Conservation (phyloP, 2,329 filamentous ascomycete genomes). For the Colletotrichum eleusines region DNA sequence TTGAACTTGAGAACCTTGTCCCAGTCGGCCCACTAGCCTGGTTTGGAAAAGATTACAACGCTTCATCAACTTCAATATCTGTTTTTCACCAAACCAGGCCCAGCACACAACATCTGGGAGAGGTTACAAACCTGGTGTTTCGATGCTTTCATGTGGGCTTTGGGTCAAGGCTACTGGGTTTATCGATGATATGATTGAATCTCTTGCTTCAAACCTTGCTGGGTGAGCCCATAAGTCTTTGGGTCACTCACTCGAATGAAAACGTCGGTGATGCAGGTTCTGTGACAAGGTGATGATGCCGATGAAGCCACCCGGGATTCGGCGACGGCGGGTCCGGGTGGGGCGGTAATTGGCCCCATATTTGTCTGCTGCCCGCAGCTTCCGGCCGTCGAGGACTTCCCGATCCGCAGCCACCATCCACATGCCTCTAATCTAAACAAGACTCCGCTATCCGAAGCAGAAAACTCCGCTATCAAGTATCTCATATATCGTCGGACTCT, state of each 20-base stretch:
- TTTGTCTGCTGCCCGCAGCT: neutral
- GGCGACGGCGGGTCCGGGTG: neutral
- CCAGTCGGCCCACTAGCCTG: neutral
- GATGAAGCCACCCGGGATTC: neutral
- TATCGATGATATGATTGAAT: neutral
- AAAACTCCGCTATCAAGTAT: neutral
- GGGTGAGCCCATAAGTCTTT: neutral
- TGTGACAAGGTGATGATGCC: neutral
- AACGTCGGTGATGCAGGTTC: neutral
- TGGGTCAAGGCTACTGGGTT: neutral
- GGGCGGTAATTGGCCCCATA: neutral
- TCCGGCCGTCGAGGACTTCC: neutral
- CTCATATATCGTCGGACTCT: neutral
- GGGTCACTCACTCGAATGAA: neutral
- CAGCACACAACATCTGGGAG: neutral
- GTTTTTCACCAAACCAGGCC: neutral
- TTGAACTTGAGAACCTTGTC: neutral
- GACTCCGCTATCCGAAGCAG: neutral
- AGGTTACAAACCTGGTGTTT: neutral
- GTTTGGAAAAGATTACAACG: neutral
- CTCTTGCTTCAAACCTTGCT: neutral
- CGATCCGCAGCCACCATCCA: neutral
- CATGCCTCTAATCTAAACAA: neutral
- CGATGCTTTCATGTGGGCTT: neutral
- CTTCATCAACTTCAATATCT: neutral